Base-by-base conservation (phyloP, 495 filamentous ascomycete genomes). In the Hypoxylon rickii region DNA sequence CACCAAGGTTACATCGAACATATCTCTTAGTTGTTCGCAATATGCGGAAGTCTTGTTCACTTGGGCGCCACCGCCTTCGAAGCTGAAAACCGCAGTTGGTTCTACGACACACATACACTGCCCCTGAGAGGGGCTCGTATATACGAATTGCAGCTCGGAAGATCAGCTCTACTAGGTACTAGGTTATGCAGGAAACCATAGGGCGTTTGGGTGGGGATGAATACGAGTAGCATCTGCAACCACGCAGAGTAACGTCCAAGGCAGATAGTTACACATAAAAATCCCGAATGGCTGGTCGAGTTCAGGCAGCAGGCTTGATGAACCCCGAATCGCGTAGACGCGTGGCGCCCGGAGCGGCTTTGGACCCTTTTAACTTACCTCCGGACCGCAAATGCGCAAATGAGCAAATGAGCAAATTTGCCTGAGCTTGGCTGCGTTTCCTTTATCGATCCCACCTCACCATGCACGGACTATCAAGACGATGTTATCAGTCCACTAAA, bases 261-360 rank as follows among this genome's bases (percentile, higher is more conserved):
- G 11, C 3, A 26, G 18, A 16, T 12, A 16, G 33, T 4, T 33
- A 37, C 45, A 57, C 45, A 33, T 38, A 33, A 51, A 40, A 16
- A 37, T 34, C 33, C 45, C 54, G 39, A 51, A 29, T 51, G 45
- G 40, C 33, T 58, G 40, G 45, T 43, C 39, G 16, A 31, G 13
- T 44, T 15, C 18, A 36, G 12, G 19, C n/a, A 12, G 33, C 34
- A 31, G 40, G 18, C 29, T 50, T 20, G 40, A 31, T 6, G 31
- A 50, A 21, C 32, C n/a, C 6, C 18, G n/a, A 10, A 39, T 10
- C 41, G 31, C 32, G 29, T 44, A 16, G 3, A 15, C 11, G 41
- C 33, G 33, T 20, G 42, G 29, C 38, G 38, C 18, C 22, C n/a
- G n/a, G 32, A 36, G n/a, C 32, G 12, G n/a, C 3, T 36, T n/a